Evolutionary conservation across 2,329 filamentous ascomycete genomes (phyloP).

Genomic region (Lomentospora prolificans): DNA sequence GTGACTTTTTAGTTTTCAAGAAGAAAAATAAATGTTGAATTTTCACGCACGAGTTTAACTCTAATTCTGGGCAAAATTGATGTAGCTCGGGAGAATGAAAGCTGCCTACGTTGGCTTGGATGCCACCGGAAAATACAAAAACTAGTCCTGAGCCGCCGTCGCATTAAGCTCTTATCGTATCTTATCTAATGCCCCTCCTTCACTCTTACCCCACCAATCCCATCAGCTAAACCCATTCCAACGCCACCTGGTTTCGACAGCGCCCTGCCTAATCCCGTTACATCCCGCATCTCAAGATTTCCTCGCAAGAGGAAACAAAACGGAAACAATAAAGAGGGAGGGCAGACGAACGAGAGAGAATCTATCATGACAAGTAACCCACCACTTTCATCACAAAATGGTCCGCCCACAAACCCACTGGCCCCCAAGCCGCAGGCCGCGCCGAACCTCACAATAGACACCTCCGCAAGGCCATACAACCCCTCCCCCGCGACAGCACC

Average conservation of each 20-base stretch:
- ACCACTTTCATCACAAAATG: conserved; percentile 6
- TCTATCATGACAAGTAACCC: conserved; percentile 4
- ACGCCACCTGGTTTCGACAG: not conserved
- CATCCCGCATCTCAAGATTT: too few species aligned
- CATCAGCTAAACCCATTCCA: not conserved
- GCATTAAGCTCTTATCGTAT: not conserved
- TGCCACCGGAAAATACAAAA: too few species aligned
- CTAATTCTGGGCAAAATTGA: too few species aligned
- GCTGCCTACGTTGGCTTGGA: too few species aligned
- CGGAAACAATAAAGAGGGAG: too few species aligned
- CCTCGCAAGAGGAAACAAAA: too few species aligned
- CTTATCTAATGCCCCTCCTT: not conserved
- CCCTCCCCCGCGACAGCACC: not conserved
- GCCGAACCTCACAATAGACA: conserved; percentile 4
- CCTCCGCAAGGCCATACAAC: not conserved
- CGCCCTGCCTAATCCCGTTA: not conserved
- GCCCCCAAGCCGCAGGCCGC: not conserved
- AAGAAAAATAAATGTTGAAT: not conserved
- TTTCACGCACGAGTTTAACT: too few species aligned
- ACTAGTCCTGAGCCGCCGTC: too few species aligned
- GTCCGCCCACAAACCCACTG: conserved; percentile 9
- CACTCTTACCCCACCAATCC: not conserved
- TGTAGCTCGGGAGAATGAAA: too few species aligned
- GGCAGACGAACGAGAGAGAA: too few species aligned
- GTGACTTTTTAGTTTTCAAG: too few species aligned